A percentile compares a stretch with the other conserved stretches of the same genome.
Evolutionary conservation across 2,329 filamentous ascomycete genomes (phyloP).

Genomic region (Paecilomyces variotii): DNA sequence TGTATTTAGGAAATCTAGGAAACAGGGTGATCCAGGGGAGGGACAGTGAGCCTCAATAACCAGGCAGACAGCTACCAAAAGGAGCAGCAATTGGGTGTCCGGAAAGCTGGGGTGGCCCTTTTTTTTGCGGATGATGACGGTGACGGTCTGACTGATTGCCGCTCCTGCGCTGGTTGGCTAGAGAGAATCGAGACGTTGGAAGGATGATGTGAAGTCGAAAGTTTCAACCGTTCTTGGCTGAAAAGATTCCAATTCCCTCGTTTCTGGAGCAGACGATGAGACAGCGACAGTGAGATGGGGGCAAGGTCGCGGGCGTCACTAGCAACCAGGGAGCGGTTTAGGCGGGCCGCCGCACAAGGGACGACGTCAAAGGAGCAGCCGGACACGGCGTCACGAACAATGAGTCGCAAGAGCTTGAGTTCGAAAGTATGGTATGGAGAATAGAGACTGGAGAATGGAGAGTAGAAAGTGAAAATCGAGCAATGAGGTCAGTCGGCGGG

Average conservation of each 20-base stretch:
- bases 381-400: not conserved
- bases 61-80: not conserved
- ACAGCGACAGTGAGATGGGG: not conserved
- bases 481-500: not conserved
- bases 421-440: too few relatives aligned
- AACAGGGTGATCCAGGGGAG: not conserved
- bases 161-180: not conserved
- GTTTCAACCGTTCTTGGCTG: not conserved
- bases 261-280: not conserved
- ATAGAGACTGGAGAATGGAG: not conserved
- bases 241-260: not conserved
- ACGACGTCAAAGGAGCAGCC: not conserved
- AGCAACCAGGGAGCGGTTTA: not conserved
- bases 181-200: not conserved
- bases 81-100: not conserved
- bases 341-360: not conserved
- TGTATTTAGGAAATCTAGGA: not conserved
- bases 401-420: not conserved
- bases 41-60: not conserved
- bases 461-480: slow-evolving; percentile 1
- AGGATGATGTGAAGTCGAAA: not conserved
- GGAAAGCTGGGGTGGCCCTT: not conserved
- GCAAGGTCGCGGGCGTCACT: not conserved
- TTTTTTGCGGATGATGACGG: not conserved
- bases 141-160: not conserved